Percentiles rank a stretch among this genome's conserved stretches.
Evolutionary conservation across 306 rosid species (phyloP).

Genomic region (Alnus glutinosa): DNA sequence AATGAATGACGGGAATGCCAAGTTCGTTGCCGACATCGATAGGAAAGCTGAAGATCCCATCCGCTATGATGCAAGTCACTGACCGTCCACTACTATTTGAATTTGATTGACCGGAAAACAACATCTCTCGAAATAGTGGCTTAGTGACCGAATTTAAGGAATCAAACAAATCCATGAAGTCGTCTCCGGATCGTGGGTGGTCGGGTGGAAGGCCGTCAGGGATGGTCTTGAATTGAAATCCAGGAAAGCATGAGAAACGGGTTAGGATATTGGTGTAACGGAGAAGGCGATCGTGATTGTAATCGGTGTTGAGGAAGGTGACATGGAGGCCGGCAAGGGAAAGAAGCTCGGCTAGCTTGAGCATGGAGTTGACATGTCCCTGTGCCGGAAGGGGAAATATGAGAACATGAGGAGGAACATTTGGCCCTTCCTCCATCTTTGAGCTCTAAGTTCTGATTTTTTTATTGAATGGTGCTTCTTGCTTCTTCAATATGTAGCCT

Average conservation of each 20-base stretch:
- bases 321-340: slow-evolving; percentile 17
- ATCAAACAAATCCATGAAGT: background rate
- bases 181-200: background rate
- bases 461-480: no score
- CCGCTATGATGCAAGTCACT: slow-evolving; percentile 40
- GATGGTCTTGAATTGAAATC: slow-evolving; percentile 30
- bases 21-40: slow-evolving; percentile 29
- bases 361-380: slow-evolving; percentile 40
- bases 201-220: slow-evolving; percentile 34
- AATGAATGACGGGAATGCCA: slow-evolving; percentile 38
- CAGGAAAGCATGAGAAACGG: slow-evolving; percentile 20
- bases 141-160: slow-evolving; percentile 7
- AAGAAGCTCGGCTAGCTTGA: slow-evolving; percentile 44
- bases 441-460: no score
- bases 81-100: background rate
- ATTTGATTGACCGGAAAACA: background rate
- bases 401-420: slow-evolving; percentile 1
- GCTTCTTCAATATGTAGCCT: no score
- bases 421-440: no score
- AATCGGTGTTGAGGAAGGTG: slow-evolving; percentile 35
- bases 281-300: slow-evolving; percentile 23
- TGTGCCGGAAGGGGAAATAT: slow-evolving; percentile 32
- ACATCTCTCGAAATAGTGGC: slow-evolving; percentile 33
- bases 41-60: slow-evolving; percentile 36
- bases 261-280: slow-evolving; percentile 2